Percentiles rank a stretch among this genome's conserved stretches.
Conservation (phyloP, 306 rosid genomes). For the Trichosanthes truncata region DNA sequence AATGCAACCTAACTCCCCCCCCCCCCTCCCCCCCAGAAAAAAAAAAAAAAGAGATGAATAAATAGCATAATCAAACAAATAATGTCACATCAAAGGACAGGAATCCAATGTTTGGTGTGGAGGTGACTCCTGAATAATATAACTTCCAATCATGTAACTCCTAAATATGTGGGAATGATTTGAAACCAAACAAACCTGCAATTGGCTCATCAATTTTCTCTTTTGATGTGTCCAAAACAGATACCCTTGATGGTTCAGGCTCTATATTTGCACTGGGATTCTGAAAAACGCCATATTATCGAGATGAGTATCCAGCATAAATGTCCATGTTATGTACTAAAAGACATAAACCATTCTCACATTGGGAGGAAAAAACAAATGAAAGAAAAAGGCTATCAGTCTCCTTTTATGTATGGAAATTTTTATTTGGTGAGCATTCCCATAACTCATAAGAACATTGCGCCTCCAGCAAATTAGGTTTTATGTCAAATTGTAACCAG, state of each 20-base stretch:
- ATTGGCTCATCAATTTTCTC: constrained; percentile 37
- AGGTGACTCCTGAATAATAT: background rate
- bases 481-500: background rate
- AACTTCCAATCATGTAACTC: background rate
- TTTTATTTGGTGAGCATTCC: background rate
- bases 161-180: background rate
- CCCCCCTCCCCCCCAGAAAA: too few relatives aligned
- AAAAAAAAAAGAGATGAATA: background rate
- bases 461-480: background rate
- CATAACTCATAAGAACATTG: background rate
- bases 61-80: background rate
- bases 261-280: constrained; percentile 25
- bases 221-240: constrained; percentile 55
- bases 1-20: background rate
- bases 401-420: background rate
- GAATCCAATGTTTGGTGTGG: background rate
- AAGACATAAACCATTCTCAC: background rate
- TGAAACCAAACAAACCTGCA: constrained; percentile 29
- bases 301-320: background rate
- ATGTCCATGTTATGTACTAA: background rate
- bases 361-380: background rate
- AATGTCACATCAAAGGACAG: background rate
- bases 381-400: background rate
- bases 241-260: constrained; percentile 44
- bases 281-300: constrained; percentile 23